Conservation (phyloP, 495 filamentous ascomycete genomes). For the Aspergillus cavernicola region DNA sequence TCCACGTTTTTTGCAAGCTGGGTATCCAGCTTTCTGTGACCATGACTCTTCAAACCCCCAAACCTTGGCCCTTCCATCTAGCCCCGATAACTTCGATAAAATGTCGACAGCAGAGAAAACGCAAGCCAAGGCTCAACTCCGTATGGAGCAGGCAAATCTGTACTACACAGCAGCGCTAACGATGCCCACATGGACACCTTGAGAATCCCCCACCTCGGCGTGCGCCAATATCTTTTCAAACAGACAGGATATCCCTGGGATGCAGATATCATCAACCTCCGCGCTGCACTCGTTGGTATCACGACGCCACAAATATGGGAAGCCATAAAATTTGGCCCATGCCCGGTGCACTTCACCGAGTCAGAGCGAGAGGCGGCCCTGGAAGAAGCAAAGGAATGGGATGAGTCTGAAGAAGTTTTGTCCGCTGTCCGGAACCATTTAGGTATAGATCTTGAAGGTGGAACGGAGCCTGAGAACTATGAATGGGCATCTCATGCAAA, state of each 20-base stretch:
- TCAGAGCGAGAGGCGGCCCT: conserved; percentile 28
- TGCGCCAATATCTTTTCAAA: conserved; percentile 30
- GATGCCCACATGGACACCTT: conserved; percentile 24
- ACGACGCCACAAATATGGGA: conserved; percentile 27
- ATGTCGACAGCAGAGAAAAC: too few species aligned
- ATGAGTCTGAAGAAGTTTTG: conserved; percentile 32
- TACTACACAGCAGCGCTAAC: conserved; percentile 37
- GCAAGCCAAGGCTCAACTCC: too few species aligned
- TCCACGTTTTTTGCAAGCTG: too few species aligned
- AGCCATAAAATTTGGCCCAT: conserved; percentile 21
- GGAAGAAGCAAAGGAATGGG: conserved; percentile 33
- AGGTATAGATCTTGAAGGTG: conserved; percentile 28
- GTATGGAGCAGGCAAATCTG: conserved; percentile 36
- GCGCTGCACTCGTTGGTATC: conserved; percentile 33
- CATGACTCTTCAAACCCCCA: too few species aligned
- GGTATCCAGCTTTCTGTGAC: too few species aligned
- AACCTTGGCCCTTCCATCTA: too few species aligned
- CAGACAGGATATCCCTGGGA: conserved; percentile 37
- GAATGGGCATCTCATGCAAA: conserved; percentile 24
- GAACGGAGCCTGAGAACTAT: conserved; percentile 31
- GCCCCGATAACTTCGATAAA: too few species aligned
- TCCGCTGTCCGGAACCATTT: conserved; percentile 25
- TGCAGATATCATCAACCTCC: conserved; percentile 33
- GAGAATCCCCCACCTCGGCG: conserved; percentile 26
- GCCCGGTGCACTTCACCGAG: conserved; percentile 27